Evolutionary conservation across 768 basidiomycete species (phyloP), one percentile per base, ranked within the genome.

Genomic region (Paxillus rubicundulus): DNA sequence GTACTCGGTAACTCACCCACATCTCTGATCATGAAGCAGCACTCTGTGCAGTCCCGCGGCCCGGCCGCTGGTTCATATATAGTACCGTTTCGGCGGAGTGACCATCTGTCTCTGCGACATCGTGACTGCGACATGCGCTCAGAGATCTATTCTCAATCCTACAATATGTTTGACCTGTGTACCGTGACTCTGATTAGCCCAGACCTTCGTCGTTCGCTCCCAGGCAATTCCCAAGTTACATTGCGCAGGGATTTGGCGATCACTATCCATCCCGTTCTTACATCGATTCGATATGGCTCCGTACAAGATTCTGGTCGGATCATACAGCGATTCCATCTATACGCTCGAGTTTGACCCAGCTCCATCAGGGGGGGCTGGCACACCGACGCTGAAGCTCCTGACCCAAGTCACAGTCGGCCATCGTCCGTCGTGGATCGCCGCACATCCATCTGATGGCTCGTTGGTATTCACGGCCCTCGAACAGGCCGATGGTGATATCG

Each of bases 351-450:
- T 93, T 61, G 80, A 89, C 60, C 73, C 82, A 4, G 80, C 66
- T 72, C 82, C 39, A 69, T 78, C 64, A 68, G 39, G 3, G 8
- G 49, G n/a, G 5, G 75, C 37, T 72, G 87, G 57, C 70, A 71
- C 48, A 77, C 84, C 21, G 68, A 86, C 74, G 20, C 69, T 91
- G 50, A 71, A 70, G 10, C 64, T 80, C 30, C 60, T 71, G 12
- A 77, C 81, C 4, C 56, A 74, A 14, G 60, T 81, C 46, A 62
- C 66, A 9, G 80, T 83, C 33, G 86, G 87, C 24, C 68, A 76
- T 57, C 81, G 82, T 60, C 87, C 90, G 1, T 89, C 89, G 5
- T 93, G 91, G 91, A 76, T 94, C 55, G 78, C 84, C 10, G 70
- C 73, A 7, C 79, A 86, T 61, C 82, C 84, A 0, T 67, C 63